Percentiles rank a stretch among this genome's conserved stretches.
phyloP scores from a whole-genome alignment of 768 basidiomycete genomes.

The Agaricus sinodeliciosus region DNA sequence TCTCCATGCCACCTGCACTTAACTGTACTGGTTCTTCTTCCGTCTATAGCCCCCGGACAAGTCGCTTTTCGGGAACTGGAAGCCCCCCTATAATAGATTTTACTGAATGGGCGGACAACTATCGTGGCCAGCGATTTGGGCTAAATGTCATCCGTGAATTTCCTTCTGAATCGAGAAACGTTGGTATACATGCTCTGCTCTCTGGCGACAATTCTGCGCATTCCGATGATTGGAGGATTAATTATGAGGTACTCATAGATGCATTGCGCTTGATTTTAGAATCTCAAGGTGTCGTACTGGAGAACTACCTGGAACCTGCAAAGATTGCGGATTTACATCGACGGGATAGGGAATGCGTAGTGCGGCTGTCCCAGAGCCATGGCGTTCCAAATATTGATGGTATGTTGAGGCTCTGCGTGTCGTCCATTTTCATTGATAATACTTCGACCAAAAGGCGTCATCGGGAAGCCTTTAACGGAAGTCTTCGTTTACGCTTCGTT shows the following conservation, averaged over 20 bases:
- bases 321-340: neutral
- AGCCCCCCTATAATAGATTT: constrained; percentile 22
- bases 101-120: constrained; percentile 19
- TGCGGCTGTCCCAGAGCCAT: neutral
- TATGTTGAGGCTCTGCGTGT: neutral
- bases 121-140: constrained; percentile 15
- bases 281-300: neutral
- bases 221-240: neutral
- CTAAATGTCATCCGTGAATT: constrained; percentile 12
- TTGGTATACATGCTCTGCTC: neutral
- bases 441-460: neutral
- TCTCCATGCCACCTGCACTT: neutral
- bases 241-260: neutral
- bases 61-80: neutral
- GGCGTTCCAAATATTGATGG: neutral
- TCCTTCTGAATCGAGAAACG: constrained; percentile 1
- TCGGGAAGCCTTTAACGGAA: neutral
- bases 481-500: neutral
- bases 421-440: neutral
- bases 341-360: neutral
- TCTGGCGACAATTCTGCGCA: neutral
- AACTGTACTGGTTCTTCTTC: neutral
- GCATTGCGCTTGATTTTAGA: neutral
- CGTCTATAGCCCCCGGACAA: neutral
- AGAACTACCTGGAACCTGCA: neutral